Conservation (phyloP, 140 eudicot species). For the Flaveria floridana region DNA sequence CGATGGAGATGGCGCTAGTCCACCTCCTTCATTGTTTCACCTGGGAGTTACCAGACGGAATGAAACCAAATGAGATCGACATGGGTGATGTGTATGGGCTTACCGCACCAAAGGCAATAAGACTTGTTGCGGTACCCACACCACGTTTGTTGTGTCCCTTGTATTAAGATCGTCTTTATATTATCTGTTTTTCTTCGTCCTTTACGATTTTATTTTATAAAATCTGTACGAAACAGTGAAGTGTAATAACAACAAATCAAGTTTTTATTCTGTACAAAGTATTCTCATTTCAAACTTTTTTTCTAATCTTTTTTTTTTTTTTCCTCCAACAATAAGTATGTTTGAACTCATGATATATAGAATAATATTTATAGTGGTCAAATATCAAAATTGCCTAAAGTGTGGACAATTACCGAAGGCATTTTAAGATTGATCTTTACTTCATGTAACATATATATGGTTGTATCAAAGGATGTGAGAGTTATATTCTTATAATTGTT, state of each 20-base stretch:
- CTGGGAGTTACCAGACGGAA: conserved; percentile 73
- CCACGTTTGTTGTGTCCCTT: conserved; percentile 44
- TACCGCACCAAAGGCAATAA: conserved; percentile 68
- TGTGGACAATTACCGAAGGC: too few relatives aligned
- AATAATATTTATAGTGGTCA: too few relatives aligned
- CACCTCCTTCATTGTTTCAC: conserved; percentile 60
- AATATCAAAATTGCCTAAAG: too few relatives aligned
- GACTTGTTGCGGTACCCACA: conserved; percentile 66
- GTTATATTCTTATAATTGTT: too few relatives aligned
- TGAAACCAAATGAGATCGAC: conserved; percentile 66
- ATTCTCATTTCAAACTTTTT: too few relatives aligned
- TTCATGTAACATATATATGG: too few relatives aligned
- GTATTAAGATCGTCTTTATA: conserved; percentile 20
- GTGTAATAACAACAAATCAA: background rate
- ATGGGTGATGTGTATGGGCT: conserved; percentile 68
- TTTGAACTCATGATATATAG: too few relatives aligned
- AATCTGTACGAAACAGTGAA: background rate
- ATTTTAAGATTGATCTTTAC: too few relatives aligned
- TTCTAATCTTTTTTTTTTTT: too few relatives aligned
- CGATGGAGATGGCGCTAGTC: conserved; percentile 66
- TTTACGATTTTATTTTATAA: background rate
- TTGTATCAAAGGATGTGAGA: too few relatives aligned
- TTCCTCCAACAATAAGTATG: background rate
- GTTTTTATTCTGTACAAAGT: background rate
- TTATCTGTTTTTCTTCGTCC: background rate